Evolutionary conservation across 805 yeast genomes (phyloP).

Genomic region (Ogataea nitratoaversa): DNA sequence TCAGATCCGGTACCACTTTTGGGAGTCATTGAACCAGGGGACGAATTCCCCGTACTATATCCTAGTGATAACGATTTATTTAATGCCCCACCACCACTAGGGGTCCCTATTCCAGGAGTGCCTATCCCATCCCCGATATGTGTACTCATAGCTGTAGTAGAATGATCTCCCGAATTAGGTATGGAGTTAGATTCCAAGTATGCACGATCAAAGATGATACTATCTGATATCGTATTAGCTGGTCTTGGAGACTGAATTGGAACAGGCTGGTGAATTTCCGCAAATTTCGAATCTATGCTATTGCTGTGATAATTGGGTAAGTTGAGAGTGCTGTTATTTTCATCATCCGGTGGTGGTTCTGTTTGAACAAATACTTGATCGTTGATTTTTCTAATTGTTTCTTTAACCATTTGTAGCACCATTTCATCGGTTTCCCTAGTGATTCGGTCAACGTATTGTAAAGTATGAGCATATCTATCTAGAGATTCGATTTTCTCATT

Average conservation of each 20-base stretch:
- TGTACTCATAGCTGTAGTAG: no score
- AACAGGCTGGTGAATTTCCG: constrained; percentile 5
- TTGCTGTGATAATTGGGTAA: no score
- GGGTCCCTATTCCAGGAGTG: no score
- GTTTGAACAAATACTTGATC: constrained; percentile 26
- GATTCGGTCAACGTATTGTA: constrained; percentile 70
- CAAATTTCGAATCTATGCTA: neutral
- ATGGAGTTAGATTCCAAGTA: constrained; percentile 15
- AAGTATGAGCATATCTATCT: constrained; percentile 64
- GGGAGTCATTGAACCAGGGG: constrained; percentile 23
- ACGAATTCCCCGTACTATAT: constrained; percentile 11
- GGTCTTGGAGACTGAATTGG: constrained; percentile 20
- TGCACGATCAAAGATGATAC: constrained; percentile 21
- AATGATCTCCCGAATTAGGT: neutral
- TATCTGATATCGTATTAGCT: constrained; percentile 6
- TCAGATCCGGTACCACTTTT: constrained; percentile 13
- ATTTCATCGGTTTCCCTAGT: constrained; percentile 72
- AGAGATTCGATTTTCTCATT: constrained; percentile 66
- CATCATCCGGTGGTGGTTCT: constrained; percentile 18
- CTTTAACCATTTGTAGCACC: constrained; percentile 58
- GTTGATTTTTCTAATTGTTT: constrained; percentile 54
- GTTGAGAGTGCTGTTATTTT: no score
- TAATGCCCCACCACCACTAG: constrained; percentile 1
- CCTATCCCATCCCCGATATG: no score
- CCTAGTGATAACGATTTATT: constrained; percentile 1